Evolutionary conservation across 83 land plant genomes (phyloP).

Genomic region (Isoetes engelmannii): DNA sequence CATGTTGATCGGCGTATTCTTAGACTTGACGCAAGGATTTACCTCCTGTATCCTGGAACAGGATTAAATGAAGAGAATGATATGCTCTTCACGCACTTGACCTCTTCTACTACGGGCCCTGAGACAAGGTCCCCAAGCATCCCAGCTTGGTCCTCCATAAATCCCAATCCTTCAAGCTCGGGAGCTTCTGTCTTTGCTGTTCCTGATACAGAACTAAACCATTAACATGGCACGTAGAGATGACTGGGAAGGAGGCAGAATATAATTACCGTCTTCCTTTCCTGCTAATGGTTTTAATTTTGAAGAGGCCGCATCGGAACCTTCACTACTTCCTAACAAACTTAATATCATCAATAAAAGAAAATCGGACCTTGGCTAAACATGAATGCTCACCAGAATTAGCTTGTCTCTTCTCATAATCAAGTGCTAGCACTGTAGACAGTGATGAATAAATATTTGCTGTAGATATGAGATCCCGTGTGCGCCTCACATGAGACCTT

Average conservation of each 20-base stretch:
- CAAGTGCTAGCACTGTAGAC: conserved; percentile 80
- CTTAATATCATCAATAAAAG: no score
- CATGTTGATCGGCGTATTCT: no score
- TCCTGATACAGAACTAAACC: no score
- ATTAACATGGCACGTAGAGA: no score
- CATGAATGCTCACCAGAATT: conserved; percentile 10
- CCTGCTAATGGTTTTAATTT: no score
- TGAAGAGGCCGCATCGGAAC: background rate
- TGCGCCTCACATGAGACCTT: conserved; percentile 82
- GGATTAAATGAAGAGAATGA: conserved; percentile 97
- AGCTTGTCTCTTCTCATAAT: conserved; percentile 54
- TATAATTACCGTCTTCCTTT: no score
- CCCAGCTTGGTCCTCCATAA: conserved; percentile 82
- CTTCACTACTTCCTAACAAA: background rate
- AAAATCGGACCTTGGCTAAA: background rate
- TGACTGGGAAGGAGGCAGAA: no score
- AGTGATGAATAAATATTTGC: conserved; percentile 66
- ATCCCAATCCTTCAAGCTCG: conserved; percentile 84
- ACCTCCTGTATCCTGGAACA: conserved; percentile 92
- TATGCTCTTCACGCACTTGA: conserved; percentile 74
- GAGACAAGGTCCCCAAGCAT: conserved; percentile 49
- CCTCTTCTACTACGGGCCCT: conserved; percentile 45
- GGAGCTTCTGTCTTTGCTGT: conserved; percentile 46
- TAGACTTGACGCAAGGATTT: background rate
- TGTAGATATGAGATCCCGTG: conserved; percentile 83